A percentile compares a stretch with the other conserved stretches of the same genome.
Evolutionary conservation across 148 eudicot genomes (phyloP).

Genomic region (Salicornia ramosissima): DNA sequence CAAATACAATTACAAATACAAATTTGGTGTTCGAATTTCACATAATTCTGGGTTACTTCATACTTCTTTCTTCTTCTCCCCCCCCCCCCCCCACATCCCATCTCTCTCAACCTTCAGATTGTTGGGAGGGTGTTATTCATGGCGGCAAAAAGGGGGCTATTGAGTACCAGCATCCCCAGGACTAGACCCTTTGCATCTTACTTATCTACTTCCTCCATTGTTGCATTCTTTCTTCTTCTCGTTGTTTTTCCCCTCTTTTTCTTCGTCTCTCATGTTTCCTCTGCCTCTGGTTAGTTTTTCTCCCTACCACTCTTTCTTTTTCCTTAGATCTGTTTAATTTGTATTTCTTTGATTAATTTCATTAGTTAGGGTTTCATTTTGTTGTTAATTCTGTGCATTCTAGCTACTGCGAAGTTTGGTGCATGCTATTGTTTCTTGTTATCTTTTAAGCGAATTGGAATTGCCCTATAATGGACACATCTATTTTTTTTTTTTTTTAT

Average conservation of each 20-base stretch:
- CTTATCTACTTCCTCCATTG: conserved; percentile 27
- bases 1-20: too few species aligned
- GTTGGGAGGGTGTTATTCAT: conserved; percentile 18
- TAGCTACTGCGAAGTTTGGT: not conserved
- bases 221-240: conserved; percentile 40
- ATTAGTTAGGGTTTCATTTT: conserved; percentile 2
- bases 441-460: not conserved
- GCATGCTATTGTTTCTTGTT: not conserved
- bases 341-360: not conserved
- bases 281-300: conserved; percentile 23
- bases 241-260: conserved; percentile 47
- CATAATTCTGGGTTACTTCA: too few species aligned
- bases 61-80: conserved; percentile 9
- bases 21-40: not conserved
- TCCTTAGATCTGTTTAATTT: not conserved
- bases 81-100: too few species aligned
- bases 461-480: too few species aligned
- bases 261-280: conserved; percentile 33
- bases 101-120: not conserved
- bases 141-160: conserved; percentile 52
- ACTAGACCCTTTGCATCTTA: conserved; percentile 42
- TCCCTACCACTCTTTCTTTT: not conserved
- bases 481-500: too few species aligned
- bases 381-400: not conserved
- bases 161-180: conserved; percentile 25